phyloP scores from a whole-genome alignment of 805 yeast genomes.

The Wickerhamiella bombiphila region DNA sequence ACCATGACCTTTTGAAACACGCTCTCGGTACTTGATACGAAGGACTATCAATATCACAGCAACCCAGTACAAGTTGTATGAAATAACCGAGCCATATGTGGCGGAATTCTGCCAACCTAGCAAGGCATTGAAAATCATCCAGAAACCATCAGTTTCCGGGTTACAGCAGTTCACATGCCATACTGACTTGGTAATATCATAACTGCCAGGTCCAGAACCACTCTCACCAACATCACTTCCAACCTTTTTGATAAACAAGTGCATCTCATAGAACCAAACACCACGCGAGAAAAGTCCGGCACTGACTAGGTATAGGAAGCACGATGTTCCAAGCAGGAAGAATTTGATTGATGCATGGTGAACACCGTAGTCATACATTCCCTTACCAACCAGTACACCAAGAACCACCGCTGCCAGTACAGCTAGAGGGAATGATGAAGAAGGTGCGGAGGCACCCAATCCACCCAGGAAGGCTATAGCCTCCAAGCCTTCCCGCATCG shows the following conservation, averaged over 20 bases:
- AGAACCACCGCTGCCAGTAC: conserved; percentile 40
- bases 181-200: conserved; percentile 59
- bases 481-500: conserved; percentile 79
- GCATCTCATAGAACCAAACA: conserved; percentile 79
- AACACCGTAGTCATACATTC: conserved; percentile 57
- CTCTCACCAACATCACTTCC: conserved; percentile 79
- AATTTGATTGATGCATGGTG: conserved; percentile 60
- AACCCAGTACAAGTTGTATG: conserved; percentile 62
- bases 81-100: conserved; percentile 69
- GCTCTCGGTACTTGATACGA: conserved; percentile 33
- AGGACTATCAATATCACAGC: conserved; percentile 31
- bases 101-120: conserved; percentile 94
- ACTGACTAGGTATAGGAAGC: conserved; percentile 69
- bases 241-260: conserved; percentile 56
- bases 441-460: conserved; percentile 59
- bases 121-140: conserved; percentile 82
- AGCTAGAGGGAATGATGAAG: conserved; percentile 49
- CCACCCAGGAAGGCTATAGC: conserved; percentile 90
- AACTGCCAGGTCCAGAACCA: conserved; percentile 89
- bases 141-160: conserved; percentile 79
- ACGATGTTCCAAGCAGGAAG: conserved; percentile 60
- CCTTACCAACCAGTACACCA: conserved; percentile 51
- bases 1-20: not conserved
- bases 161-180: conserved; percentile 97
- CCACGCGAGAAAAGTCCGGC: conserved; percentile 81